phyloP scores from a whole-genome alignment of 345 rosid genomes.

The Euphorbia tirucalli region DNA sequence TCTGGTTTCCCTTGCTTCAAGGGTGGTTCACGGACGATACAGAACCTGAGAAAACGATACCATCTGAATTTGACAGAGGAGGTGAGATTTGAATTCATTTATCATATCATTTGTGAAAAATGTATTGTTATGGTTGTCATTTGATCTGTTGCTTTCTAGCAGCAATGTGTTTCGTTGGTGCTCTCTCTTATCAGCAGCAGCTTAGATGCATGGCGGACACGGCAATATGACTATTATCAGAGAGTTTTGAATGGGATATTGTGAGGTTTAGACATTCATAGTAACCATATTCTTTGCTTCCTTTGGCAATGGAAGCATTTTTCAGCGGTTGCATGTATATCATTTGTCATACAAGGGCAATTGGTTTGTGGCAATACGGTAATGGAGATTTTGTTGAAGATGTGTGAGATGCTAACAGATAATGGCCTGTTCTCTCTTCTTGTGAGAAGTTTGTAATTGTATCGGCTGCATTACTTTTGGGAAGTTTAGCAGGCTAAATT shows the following conservation, averaged over 20 bases:
- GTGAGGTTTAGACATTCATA: conserved; percentile 39
- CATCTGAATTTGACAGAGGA: conserved; percentile 95
- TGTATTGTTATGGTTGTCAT: conserved; percentile 15
- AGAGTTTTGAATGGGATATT: conserved; percentile 93
- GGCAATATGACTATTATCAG: conserved; percentile 98
- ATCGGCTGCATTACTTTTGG: conserved; percentile 21
- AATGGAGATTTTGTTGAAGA: conserved; percentile 16
- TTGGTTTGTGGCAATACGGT: conserved; percentile 4
- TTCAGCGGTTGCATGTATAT: conserved; percentile 5
- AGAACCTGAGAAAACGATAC: conserved; percentile 86
- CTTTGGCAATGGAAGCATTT: conserved; percentile 22
- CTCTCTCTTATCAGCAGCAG: conserved; percentile 97
- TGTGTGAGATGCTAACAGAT: conserved; percentile 6
- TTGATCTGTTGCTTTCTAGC: conserved; percentile 34
- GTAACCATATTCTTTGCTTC: conserved; percentile 16
- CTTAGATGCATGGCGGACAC: conserved; percentile 98
- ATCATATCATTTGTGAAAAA: neutral
- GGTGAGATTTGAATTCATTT: conserved; percentile 42
- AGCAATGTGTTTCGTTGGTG: conserved; percentile 99
- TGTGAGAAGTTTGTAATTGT: conserved; percentile 37
- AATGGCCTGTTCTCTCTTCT: conserved; percentile 23
- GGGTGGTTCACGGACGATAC: conserved; percentile 94
- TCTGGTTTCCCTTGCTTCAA: conserved; percentile 99
- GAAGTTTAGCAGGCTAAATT: conserved; percentile 32
- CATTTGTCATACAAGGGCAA: conserved; percentile 8